phyloP scores from a whole-genome alignment of 495 filamentous ascomycete species.

The Chaetomium cochliodes region DNA sequence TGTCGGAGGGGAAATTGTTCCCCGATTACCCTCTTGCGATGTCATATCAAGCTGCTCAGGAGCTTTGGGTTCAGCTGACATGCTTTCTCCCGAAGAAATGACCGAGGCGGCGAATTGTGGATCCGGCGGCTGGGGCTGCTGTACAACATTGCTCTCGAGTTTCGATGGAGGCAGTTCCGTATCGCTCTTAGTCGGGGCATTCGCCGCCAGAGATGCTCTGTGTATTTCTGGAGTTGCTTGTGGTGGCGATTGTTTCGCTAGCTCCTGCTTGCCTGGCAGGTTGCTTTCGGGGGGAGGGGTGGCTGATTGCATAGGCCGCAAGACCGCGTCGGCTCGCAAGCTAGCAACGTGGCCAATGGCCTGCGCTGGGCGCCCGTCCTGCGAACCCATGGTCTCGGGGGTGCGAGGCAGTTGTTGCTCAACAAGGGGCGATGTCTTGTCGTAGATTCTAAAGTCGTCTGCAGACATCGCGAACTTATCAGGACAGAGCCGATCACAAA shows the following conservation, averaged over 20 bases:
- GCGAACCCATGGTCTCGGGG: constrained; percentile 8
- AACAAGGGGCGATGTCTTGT: neutral
- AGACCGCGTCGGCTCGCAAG: neutral
- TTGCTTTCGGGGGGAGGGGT: constrained; percentile 21
- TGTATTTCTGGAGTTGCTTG: neutral
- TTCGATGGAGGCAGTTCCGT: neutral
- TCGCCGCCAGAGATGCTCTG: neutral
- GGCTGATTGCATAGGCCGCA: constrained; percentile 17
- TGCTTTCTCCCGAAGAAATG: neutral
- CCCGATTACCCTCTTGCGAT: neutral
- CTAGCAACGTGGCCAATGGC: neutral
- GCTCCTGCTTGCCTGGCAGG: neutral
- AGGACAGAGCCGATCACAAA: constrained; percentile 33
- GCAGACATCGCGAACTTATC: constrained; percentile 35
- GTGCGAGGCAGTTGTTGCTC: constrained; percentile 7
- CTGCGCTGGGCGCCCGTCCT: neutral
- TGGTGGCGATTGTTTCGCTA: neutral
- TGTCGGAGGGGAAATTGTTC: neutral
- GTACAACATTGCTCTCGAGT: neutral
- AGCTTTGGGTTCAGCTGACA: neutral
- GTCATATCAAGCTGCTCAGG: neutral
- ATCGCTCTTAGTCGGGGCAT: neutral
- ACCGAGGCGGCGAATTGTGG: neutral
- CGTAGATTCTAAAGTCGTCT: constrained; percentile 32
- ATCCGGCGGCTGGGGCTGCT: neutral